These are phyloP conservation scores for Pseudotulostoma volvatum DNA, from an alignment of 495 filamentous ascomycete genomes.

Conservation along the genomic window DNA sequence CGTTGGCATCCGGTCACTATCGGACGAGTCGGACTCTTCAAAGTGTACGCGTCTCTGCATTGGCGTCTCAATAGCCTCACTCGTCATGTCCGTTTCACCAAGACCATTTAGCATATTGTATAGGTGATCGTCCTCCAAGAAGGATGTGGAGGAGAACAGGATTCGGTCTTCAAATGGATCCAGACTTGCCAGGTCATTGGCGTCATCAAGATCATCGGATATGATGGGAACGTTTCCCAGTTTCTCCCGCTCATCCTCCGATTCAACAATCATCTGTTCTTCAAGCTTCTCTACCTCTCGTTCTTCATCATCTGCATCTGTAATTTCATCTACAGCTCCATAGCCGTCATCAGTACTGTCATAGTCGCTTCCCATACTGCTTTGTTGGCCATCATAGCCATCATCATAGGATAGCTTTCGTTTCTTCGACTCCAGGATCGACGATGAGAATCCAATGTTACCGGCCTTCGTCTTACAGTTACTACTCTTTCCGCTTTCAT, in stretches of 20 bases:
- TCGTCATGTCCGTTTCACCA: slow-evolving; percentile 27
- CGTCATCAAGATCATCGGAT: slow-evolving; percentile 23
- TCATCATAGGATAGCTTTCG: slow-evolving; percentile 46
- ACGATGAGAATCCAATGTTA: slow-evolving; percentile 14
- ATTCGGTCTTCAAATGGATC: slow-evolving; percentile 33
- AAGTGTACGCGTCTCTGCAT: slow-evolving; percentile 35
- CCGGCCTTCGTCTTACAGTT: slow-evolving; percentile 33
- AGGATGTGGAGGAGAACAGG: slow-evolving; percentile 28
- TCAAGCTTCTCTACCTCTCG: slow-evolving; percentile 54
- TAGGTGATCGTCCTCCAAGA: slow-evolving; percentile 37
- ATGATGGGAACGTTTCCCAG: slow-evolving; percentile 9
- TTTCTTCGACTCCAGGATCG: slow-evolving; percentile 20
- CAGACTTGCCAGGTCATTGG: slow-evolving; percentile 40
- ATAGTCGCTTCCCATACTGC: slow-evolving; percentile 19
- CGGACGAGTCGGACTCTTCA: slow-evolving; percentile 29
- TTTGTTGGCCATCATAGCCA: slow-evolving; percentile 39
- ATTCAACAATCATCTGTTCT: slow-evolving; percentile 52
- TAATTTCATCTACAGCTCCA: slow-evolving; percentile 61
- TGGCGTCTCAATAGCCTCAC: slow-evolving; percentile 26
- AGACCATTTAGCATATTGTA: slow-evolving; percentile 32
- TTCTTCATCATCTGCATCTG: slow-evolving; percentile 62
- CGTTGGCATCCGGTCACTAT: slow-evolving; percentile 4
- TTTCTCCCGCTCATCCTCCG: slow-evolving; percentile 27
- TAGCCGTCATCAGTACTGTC: slow-evolving; percentile 48
- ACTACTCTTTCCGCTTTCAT: slow-evolving; percentile 21